Evolutionary conservation across 1,139 yeast genomes (phyloP), one percentile per base, ranked within the genome.

Genomic region (Hyphopichia pseudoburtonii): DNA sequence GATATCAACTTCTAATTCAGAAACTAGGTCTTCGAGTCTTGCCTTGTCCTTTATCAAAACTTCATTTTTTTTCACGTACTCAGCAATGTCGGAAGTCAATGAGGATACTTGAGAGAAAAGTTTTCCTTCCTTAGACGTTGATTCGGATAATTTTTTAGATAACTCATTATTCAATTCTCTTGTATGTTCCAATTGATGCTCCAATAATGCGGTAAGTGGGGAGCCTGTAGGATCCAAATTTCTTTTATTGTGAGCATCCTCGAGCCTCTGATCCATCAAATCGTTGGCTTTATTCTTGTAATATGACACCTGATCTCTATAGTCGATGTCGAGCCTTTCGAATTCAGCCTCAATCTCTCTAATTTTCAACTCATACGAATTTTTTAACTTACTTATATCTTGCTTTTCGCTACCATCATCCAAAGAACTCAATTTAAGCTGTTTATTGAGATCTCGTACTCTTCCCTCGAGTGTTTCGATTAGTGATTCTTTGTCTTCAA

Each of bases 281-380:
- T 40, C 43, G 7, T 51, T 57, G 12, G 62, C 35, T 36, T 56
- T 53, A 2, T 51, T 48, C 38, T 64, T 52, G 43, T 54, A 58
- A 34, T 51, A 59, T 17, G 54, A 49, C 5, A 60, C 34, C 18
- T 34, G 33, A 18, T 34, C 32, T 18, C 28, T 28, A 18, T 34
- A 34, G 12, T 34, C 36, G 9, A 9, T 23, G 28, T 34, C 36
- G 7, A 34, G 28, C 29, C 28, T 28, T 4, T 24, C 21, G 24
- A 21, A 34, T 33, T 69, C 69, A 16, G 57, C 51, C 27, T 67
- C 66, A 33, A 53, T 51, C 17, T 62, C 64, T 35, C 64, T 63
- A 18, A 70, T 48, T 37, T 58, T 58, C n/a, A 60, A 53, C 32
- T 70, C 73, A 40, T 59, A 60, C 4, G 54, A 52, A 2, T 64